Evolutionary conservation across 1,139 yeast genomes (phyloP), one percentile per base, ranked within the genome.

Genomic region (Meyerozyma sp.): DNA sequence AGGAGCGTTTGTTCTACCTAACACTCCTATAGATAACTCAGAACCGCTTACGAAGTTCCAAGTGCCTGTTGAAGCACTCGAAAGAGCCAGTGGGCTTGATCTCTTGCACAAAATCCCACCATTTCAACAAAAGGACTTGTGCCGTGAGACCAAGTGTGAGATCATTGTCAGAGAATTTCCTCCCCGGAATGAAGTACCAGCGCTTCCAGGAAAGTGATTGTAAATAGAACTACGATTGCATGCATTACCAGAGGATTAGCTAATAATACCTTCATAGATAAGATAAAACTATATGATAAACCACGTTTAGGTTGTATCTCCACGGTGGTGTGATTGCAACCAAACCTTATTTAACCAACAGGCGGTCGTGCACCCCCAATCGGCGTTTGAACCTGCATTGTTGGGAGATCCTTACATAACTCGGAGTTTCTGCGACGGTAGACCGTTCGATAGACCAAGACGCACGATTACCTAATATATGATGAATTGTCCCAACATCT

Each of bases 1-100:
- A 9, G 98, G 85, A 1, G 96, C 98, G 0, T 93, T 93, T 67
- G 97, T 93, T 13, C 65, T 93, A 54, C 98, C 99, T 27, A 93
- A 93, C 62, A 88, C 76, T 10, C 70, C 63, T 5, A 91, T 93
- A 43, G 72, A 80, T 45, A 93, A 93, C 59, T 64, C 67, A 20
- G 77, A 81, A 1, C 90, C 93, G 8, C 70, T 94, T 48, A 79
- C 79, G 39, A 72, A 75, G 16, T 94, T 90, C 66, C 86, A 84
- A 58, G 95, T 91, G 3, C 98, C 98, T 1, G 63, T 91, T 1
- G 94, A 89, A 50, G 95, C 96, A 0, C 69, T 93, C 48, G 98
- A 93, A 62, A 75, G 87, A 54, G 77, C 94, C 3, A 73, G 93
- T 7, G 99, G 99, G 1, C 71, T 91, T 47, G 93, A 85, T 51